Percentiles rank a stretch among this genome's conserved stretches.
These are phyloP conservation scores for Hypericum androsaemum DNA, from an alignment of 345 rosid species.

Conservation along the genomic window DNA sequence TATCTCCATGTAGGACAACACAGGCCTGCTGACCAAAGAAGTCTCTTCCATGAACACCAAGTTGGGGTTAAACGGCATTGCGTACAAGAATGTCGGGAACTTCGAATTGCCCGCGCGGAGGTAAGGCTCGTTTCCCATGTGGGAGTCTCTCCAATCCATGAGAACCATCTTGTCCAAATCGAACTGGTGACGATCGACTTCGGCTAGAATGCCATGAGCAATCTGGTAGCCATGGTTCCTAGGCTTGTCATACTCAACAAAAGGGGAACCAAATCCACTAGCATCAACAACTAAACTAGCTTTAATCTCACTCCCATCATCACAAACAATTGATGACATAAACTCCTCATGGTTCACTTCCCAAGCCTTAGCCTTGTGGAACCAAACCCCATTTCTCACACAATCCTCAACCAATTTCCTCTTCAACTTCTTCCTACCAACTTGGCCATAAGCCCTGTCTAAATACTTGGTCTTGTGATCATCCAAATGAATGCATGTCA, in stretches of 20 bases:
- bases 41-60: constrained; percentile 56
- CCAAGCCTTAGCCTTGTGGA: constrained; percentile 55
- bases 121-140: constrained; percentile 51
- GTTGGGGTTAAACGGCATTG: constrained; percentile 49
- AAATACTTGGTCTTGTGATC: constrained; percentile 40
- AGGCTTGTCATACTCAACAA: constrained; percentile 36
- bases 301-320: constrained; percentile 42
- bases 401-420: constrained; percentile 36
- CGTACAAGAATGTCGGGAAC: constrained; percentile 48
- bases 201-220: constrained; percentile 62
- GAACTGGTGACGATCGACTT: constrained; percentile 57
- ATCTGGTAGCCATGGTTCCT: constrained; percentile 62
- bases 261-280: constrained; percentile 42
- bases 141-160: constrained; percentile 77
- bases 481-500: constrained; percentile 35
- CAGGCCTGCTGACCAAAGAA: constrained; percentile 50
- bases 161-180: constrained; percentile 60
- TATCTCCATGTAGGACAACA: constrained; percentile 38
- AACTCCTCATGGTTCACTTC: constrained; percentile 47
- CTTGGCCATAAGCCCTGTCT: constrained; percentile 53
- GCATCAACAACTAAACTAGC: constrained; percentile 55
- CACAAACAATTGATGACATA: constrained; percentile 34
- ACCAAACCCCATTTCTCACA: constrained; percentile 35
- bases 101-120: constrained; percentile 32
- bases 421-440: constrained; percentile 39